Evolutionary conservation across 768 basidiomycete genomes (phyloP).

Genomic region (Termitomyces sp.): DNA sequence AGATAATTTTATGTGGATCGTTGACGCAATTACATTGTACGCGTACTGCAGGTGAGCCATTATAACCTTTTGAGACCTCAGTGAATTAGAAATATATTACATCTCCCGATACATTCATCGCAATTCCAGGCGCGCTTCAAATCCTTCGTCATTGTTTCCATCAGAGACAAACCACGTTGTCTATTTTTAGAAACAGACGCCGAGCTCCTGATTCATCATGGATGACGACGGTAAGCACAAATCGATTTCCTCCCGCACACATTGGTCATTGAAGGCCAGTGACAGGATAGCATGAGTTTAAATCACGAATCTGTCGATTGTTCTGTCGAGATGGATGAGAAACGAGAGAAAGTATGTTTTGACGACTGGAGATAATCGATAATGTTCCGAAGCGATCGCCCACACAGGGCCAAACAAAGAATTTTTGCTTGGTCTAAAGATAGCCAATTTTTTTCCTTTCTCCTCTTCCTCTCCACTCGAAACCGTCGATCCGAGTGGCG

Average conservation of each 20-base stretch:
- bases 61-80: background rate
- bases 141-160: background rate
- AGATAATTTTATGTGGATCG: conserved; percentile 36
- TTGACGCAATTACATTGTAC: too few relatives aligned
- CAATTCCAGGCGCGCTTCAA: conserved; percentile 28
- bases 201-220: too few relatives aligned
- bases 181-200: background rate
- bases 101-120: conserved; percentile 1
- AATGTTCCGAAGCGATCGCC: background rate
- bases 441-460: conserved; percentile 29
- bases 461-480: conserved; percentile 51
- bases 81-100: conserved; percentile 16
- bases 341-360: background rate
- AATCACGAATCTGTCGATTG: background rate
- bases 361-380: background rate
- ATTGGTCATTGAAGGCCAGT: too few relatives aligned
- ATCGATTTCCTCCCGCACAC: background rate
- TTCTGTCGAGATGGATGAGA: background rate
- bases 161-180: background rate
- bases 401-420: conserved; percentile 26
- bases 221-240: background rate
- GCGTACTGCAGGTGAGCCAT: conserved; percentile 20
- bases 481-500: conserved; percentile 38
- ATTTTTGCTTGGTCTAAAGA: conserved; percentile 33
- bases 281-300: too few relatives aligned